Evolutionary conservation across 805 yeast genomes (phyloP), one percentile per base, ranked within the genome.

Genomic region (Cyberlindnera sargentensis): DNA sequence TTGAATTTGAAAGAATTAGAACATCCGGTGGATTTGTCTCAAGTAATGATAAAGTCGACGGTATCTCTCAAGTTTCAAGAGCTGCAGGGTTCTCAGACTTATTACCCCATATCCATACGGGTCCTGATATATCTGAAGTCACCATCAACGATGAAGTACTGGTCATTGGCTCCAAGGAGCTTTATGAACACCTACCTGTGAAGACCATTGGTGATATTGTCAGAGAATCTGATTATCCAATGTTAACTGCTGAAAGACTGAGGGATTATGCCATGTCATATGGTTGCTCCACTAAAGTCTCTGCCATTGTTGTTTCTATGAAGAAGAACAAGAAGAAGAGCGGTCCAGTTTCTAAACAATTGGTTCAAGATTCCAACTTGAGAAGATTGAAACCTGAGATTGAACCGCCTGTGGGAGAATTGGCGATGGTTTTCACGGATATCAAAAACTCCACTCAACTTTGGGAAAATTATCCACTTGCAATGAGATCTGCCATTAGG

Each of bases 341-440:
- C 20, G 41, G 48, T 28, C 59, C 58, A 11, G 46, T 50, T 2
- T 66, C 77, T 35, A 68, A 77, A 56, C 82, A 73, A 39, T 76
- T 62, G 57, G 78, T 50, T 70, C 88, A 82, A 40, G 96, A 90
- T 62, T 77, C 95, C 0, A 75, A 82, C 2, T 69, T 90, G 52
- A 79, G 96, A 54, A 77, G 95, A 56, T 68, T 89, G 43, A 95
- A 87, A 47, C 85, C 83, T 34, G 99, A 93, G 58, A 90, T 93
- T 46, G 81, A 84, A 8, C 97, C 99, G 3, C 99, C 99, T 2
- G 81, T 82, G 5, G 98, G 98, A 3, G 89, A 88, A 40, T 68
- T 93, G 40, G 96, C 99, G 0, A 82, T 93, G 78, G 97, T 91
- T 1, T 93, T 93, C 65, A 93, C 99, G 0, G 99, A 93, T 75